Percentiles rank a stretch among this genome's conserved stretches.
phyloP scores from a whole-genome alignment of 202 grass and related monocot genomes.

The Carex arenaria region DNA sequence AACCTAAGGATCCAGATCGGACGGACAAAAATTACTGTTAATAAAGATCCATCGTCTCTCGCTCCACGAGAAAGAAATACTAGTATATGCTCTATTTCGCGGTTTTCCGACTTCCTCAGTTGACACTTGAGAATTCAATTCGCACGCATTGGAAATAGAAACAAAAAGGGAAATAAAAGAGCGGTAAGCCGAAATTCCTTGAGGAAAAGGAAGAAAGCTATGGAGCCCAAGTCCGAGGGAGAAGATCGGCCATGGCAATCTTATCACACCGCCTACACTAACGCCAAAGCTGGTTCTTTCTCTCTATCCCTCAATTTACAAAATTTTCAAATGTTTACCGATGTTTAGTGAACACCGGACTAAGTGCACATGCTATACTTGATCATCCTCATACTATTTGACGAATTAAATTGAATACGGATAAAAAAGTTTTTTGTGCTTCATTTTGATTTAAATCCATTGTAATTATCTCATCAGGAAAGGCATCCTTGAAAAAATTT shows the following conservation, averaged over 20 bases:
- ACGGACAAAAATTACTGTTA: background rate
- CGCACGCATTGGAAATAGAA: background rate
- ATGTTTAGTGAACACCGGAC: background rate
- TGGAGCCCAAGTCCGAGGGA: constrained; percentile 31
- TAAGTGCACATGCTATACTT: background rate
- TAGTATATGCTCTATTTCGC: background rate
- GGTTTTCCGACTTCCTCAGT: background rate
- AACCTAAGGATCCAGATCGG: background rate
- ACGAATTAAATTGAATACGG: background rate
- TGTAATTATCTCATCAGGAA: background rate
- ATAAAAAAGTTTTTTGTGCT: background rate
- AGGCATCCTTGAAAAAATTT: background rate
- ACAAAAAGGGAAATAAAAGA: too few species aligned
- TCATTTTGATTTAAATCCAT: constrained; percentile 3
- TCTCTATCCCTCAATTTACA: background rate
- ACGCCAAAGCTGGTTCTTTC: constrained; percentile 78
- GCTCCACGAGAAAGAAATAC: background rate
- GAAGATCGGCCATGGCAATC: constrained; percentile 77
- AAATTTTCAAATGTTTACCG: background rate
- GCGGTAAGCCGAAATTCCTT: background rate
- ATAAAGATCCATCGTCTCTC: background rate
- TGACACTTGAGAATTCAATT: too few species aligned
- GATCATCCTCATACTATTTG: background rate
- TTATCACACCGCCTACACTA: constrained; percentile 89
- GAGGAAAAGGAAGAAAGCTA: constrained; percentile 11